A percentile compares a stretch with the other conserved stretches of the same genome.
Conservation (phyloP, 257 asterid species). For the Verbena officinalis region DNA sequence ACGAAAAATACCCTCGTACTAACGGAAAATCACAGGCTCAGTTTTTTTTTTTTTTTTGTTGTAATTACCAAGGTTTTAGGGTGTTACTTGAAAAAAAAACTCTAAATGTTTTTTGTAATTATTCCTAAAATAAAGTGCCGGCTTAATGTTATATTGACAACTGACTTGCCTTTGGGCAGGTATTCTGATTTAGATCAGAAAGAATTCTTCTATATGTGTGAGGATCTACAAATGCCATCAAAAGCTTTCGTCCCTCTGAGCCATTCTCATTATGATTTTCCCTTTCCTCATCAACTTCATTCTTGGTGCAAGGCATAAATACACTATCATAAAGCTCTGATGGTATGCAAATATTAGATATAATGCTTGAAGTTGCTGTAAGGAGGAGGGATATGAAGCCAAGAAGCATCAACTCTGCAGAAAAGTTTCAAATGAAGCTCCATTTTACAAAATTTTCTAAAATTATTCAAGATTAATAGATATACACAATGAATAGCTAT, state of each 20-base stretch:
- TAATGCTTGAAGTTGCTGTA: conserved; percentile 70
- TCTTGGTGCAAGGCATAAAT: conserved; percentile 65
- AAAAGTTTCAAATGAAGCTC: conserved; percentile 19
- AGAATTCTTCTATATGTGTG: conserved; percentile 50
- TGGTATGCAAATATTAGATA: conserved; percentile 70
- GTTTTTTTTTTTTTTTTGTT: too few relatives aligned
- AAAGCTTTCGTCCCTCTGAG: conserved; percentile 48
- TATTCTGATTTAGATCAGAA: conserved; percentile 49
- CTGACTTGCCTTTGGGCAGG: conserved; percentile 56
- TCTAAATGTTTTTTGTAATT: too few relatives aligned
- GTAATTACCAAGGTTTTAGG: too few relatives aligned
- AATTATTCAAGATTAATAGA: neutral
- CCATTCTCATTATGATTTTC: conserved; percentile 26
- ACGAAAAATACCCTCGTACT: too few relatives aligned
- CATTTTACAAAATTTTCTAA: neutral
- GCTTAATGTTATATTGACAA: conserved; percentile 9
- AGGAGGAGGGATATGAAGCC: conserved; percentile 78
- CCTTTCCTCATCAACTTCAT: conserved; percentile 43
- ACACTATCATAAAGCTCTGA: conserved; percentile 52
- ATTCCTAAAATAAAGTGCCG: neutral
- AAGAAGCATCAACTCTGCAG: conserved; percentile 80
- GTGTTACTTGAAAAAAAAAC: too few relatives aligned
- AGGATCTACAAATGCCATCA: conserved; percentile 38
- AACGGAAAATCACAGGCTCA: too few relatives aligned
- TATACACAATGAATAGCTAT: neutral